These are phyloP conservation scores for rapeseed (Brassica napus) DNA, from an alignment of 345 rosid species.

Conservation along the genomic window DNA sequence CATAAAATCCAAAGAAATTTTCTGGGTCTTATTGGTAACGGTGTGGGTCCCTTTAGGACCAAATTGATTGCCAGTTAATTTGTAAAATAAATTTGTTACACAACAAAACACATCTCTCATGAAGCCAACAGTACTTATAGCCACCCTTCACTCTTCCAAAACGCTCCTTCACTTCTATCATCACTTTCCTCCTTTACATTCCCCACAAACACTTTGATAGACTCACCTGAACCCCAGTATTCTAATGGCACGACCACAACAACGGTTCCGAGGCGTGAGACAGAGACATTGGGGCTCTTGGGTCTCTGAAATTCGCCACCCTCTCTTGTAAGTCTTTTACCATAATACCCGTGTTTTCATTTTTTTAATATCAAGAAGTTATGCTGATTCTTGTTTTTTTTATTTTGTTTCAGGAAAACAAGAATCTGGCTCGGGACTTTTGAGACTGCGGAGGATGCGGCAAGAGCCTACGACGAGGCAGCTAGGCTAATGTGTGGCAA, in stretches of 20 bases:
- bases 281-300: slow-evolving; percentile 99
- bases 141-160: slow-evolving; percentile 41
- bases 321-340: slow-evolving; percentile 60
- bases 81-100: slow-evolving; percentile 35
- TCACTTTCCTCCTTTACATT: slow-evolving; percentile 42
- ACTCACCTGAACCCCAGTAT: slow-evolving; percentile 43
- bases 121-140: slow-evolving; percentile 56
- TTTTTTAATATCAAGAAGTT: not conserved
- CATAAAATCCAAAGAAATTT: slow-evolving; percentile 23
- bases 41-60: slow-evolving; percentile 51
- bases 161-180: slow-evolving; percentile 33
- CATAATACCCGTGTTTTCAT: not conserved
- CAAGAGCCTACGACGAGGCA: slow-evolving; percentile 93
- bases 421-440: slow-evolving; percentile 98
- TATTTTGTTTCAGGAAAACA: slow-evolving; percentile 64
- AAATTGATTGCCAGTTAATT: slow-evolving; percentile 65
- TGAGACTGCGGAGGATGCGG: slow-evolving; percentile 97
- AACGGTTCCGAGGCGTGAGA: slow-evolving; percentile 91
- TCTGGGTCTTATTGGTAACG: slow-evolving; percentile 20
- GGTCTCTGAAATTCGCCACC: slow-evolving; percentile 99
- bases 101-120: slow-evolving; percentile 18
- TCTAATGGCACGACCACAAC: slow-evolving; percentile 91
- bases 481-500: slow-evolving; percentile 98
- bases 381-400: not conserved
- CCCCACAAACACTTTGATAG: slow-evolving; percentile 41